phyloP scores from a whole-genome alignment of 2,329 filamentous ascomycete species.

The Colletotrichum lupini region DNA sequence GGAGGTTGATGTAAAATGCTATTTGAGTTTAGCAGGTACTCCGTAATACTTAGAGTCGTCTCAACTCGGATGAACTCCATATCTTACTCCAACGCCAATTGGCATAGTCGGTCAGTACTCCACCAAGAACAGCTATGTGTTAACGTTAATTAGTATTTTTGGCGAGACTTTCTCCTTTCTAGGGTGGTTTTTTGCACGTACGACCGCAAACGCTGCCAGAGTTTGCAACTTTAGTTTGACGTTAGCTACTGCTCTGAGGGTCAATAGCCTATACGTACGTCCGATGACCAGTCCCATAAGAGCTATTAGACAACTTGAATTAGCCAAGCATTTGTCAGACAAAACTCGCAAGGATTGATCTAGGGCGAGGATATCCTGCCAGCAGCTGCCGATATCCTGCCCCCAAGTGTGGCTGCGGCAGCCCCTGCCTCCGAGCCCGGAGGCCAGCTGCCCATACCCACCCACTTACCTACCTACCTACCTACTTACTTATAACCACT shows the following conservation, averaged over 20 bases:
- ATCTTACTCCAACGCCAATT: slow-evolving; percentile 56
- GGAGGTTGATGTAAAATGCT: slow-evolving; percentile 52
- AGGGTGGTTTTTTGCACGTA: background rate
- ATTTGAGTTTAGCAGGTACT: background rate
- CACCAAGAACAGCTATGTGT: slow-evolving; percentile 52
- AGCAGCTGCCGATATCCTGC: no score
- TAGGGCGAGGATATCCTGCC: no score
- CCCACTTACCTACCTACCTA: no score
- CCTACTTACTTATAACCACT: no score
- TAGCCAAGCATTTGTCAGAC: background rate
- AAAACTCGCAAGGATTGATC: background rate
- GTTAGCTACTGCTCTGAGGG: background rate
- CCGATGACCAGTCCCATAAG: background rate
- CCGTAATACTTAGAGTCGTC: background rate
- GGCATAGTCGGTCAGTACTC: slow-evolving; percentile 48
- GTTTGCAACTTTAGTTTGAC: background rate
- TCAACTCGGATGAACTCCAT: background rate
- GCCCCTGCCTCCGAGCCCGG: no score
- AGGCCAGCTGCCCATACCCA: no score
- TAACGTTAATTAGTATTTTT: slow-evolving; percentile 31
- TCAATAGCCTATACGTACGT: background rate
- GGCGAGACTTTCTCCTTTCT: slow-evolving; percentile 50
- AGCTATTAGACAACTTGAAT: background rate
- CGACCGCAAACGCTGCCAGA: background rate
- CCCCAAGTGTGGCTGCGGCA: no score